Evolutionary conservation across 352 stramenopile species (phyloP).

Genomic region (Phytopythium sindhum): DNA sequence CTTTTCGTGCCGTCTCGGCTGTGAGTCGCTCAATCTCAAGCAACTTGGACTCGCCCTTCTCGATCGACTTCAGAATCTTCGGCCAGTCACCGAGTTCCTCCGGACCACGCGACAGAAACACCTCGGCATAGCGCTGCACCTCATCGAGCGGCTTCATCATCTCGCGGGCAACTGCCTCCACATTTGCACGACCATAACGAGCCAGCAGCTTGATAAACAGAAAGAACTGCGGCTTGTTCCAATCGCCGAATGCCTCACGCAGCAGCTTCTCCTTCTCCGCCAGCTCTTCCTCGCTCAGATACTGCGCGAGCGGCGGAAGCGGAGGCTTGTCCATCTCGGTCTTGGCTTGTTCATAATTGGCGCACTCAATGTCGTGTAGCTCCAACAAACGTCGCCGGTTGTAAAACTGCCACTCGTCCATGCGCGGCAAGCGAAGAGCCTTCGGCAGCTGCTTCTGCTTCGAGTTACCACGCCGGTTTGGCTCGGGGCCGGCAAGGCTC

Average conservation of each 20-base stretch:
- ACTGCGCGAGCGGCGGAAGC: conserved; percentile 66
- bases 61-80: conserved; percentile 85
- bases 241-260: conserved; percentile 76
- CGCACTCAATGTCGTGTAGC: conserved; percentile 79
- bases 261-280: conserved; percentile 92
- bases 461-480: conserved; percentile 36
- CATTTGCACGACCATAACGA: conserved; percentile 70
- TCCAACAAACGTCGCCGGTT: conserved; percentile 75
- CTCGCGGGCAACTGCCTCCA: conserved; percentile 75
- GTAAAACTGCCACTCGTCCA: conserved; percentile 90
- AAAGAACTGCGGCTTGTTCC: conserved; percentile 88
- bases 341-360: conserved; percentile 79
- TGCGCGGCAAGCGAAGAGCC: conserved; percentile 68
- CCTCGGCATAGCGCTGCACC: conserved; percentile 52
- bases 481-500: conserved; percentile 38
- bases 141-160: conserved; percentile 83
- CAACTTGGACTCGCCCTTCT: conserved; percentile 86
- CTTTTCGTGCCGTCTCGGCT: conserved; percentile 68
- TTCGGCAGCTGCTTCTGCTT: conserved; percentile 84
- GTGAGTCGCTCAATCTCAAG: conserved; percentile 84
- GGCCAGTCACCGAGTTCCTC: conserved; percentile 78
- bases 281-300: conserved; percentile 82
- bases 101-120: conserved; percentile 69
- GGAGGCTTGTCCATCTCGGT: conserved; percentile 71
- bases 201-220: conserved; percentile 83